Percentiles rank a stretch among this genome's conserved stretches.
Conservation (phyloP, 176 grass and related monocot species). For the Hyparrhenia diplandra region DNA sequence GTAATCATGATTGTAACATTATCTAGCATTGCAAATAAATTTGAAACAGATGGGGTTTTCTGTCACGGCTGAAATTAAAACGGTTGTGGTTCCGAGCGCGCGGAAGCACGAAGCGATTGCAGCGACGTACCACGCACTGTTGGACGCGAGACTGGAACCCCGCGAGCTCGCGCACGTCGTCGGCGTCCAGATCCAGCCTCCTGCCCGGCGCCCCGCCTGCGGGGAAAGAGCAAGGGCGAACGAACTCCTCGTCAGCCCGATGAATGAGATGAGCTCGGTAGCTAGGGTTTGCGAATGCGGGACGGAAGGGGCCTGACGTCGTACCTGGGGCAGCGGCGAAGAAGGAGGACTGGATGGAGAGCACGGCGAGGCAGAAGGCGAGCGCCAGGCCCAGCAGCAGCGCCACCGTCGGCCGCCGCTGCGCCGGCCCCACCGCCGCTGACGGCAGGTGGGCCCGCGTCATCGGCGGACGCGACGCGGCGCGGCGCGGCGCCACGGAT, state of each 20-base stretch:
- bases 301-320: not conserved
- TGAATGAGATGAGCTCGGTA: not conserved
- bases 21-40: not conserved
- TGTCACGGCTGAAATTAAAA: not conserved
- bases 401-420: slow-evolving; percentile 55
- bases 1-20: not conserved
- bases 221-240: not conserved
- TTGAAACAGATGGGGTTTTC: not conserved
- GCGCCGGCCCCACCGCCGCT: slow-evolving; percentile 6
- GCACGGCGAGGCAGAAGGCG: slow-evolving; percentile 64
- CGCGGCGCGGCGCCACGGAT: not conserved
- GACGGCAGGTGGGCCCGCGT: slow-evolving; percentile 27
- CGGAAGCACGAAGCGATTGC: not conserved
- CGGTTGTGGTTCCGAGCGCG: not conserved
- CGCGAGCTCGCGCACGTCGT: slow-evolving; percentile 53
- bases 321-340: slow-evolving; percentile 61
- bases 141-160: slow-evolving; percentile 77
- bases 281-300: not conserved
- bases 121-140: slow-evolving; percentile 69
- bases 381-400: slow-evolving; percentile 73
- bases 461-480: slow-evolving; percentile 26
- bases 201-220: slow-evolving; percentile 29
- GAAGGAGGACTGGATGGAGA: slow-evolving; percentile 84
- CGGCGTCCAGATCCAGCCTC: slow-evolving; percentile 49
- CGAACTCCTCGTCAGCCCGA: not conserved